These are phyloP conservation scores for Globisporangium cederbergense DNA, from an alignment of 352 stramenopile genomes.

Conservation along the genomic window DNA sequence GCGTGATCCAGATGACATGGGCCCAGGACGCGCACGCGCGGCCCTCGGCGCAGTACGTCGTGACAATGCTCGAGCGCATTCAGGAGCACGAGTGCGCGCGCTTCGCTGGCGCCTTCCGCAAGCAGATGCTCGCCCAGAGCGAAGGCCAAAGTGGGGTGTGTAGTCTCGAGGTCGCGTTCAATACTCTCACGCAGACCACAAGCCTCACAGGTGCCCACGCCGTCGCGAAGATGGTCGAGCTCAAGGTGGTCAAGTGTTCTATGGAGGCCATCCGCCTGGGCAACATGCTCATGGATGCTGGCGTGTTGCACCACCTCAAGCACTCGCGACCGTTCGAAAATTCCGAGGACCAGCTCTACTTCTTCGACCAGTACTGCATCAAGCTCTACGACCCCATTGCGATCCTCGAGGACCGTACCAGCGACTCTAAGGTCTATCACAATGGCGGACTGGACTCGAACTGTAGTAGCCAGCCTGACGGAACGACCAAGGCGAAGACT, in stretches of 20 bases:
- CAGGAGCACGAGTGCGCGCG: slow-evolving; percentile 21
- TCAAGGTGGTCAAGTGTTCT: slow-evolving; percentile 17
- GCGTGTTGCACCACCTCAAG: slow-evolving; percentile 32
- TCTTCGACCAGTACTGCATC: slow-evolving; percentile 27
- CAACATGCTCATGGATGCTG: slow-evolving; percentile 34
- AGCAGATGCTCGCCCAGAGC: background rate
- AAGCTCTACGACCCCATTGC: slow-evolving; percentile 23
- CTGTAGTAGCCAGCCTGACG: background rate
- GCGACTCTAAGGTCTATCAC: background rate
- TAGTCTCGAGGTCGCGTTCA: slow-evolving; percentile 12
- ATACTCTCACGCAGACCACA: slow-evolving; percentile 1
- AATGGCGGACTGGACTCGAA: background rate
- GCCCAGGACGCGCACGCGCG: slow-evolving; percentile 6
- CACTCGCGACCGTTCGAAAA: slow-evolving; percentile 24
- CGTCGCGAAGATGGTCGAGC: background rate
- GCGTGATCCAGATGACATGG: background rate
- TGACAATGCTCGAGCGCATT: slow-evolving; percentile 25
- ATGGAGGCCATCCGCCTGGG: slow-evolving; percentile 33
- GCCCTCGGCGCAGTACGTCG: slow-evolving; percentile 23
- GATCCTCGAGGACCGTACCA: slow-evolving; percentile 19
- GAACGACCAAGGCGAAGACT: background rate
- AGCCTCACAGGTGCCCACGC: background rate
- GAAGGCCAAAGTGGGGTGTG: slow-evolving; percentile 2
- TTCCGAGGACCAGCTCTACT: slow-evolving; percentile 19
- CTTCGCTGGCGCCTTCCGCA: background rate